Base-by-base conservation (phyloP, 169 alveolate species). In the Plasmodium malariae region DNA sequence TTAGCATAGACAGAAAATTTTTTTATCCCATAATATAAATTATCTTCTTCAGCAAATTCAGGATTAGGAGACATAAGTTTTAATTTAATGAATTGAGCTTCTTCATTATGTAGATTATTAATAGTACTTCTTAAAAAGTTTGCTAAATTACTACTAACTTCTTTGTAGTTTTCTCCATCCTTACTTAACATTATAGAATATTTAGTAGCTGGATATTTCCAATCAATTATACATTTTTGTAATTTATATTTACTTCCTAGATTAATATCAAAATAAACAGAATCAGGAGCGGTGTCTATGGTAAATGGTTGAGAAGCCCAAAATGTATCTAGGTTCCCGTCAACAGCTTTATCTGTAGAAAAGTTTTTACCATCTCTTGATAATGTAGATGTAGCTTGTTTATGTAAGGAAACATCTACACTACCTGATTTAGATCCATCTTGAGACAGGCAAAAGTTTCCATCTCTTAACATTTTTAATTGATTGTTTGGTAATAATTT, bases 161-260 rank as follows among this genome's bases (percentile, higher is more conserved):
- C 67, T 28, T 57, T 40, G 70, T 93, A 73, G 21, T 83, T 92
- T 34, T 63, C 74, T 34, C 97, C 98, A 71, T 94, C 96, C 2
- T 24, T 70, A 69, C 95, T 94, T 30, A 83, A 76, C 40, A 69
- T 62, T 19, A 96, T 88, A 19, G 96, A 63, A 74, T 94, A 96
- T 30, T 95, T 89, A 37, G 96, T 91, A 14, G 98, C 96, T 1
- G 98, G 98, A 48, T 76, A 93, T 67, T 93, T 96, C 98, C 98
- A 96, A 30, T 94, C 96, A 30, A 96, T 94, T 28, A 93, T 93
- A 1, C 94, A 43, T 1, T 87, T 92, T 49, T 88, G 88, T 28
- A 96, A 87, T 87, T 95, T 96, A 88, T 94, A 95, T 36, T 54
- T 63, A 48, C 93, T 95, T n/a, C 95, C 96, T 74, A 96, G 83